Base-by-base conservation (phyloP, 352 stramenopile genomes). In the Phytophthora palmivora region DNA sequence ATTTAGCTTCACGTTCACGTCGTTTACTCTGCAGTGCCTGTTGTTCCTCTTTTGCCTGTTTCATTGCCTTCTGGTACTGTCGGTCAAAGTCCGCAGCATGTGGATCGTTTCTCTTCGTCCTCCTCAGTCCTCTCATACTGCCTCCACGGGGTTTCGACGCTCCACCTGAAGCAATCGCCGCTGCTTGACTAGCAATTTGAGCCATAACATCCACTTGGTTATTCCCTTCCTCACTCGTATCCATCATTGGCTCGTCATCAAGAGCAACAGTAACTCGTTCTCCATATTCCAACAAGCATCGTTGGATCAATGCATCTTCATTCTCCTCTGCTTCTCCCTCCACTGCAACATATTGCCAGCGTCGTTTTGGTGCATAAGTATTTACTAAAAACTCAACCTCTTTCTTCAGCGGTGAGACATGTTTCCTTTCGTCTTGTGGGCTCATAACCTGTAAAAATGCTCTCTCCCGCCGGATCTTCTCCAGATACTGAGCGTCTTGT, bases 231-330 rank as follows among this genome's bases (percentile, higher is more conserved):
- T 63, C 58, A 12, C 22, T 42, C 2, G 10, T 28, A 10, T 73
- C 47, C n/a, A 64, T 54, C 8, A 11, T 38, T 28, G 21, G n/a
- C 26, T 52, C 42, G 2, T 71, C 63, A 16, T 73, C 52, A 4
- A 62, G 28, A 8, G 56, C 43, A 18, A 73, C 37, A 48, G 62
- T 46, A 42, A 92, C 70, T 18, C 77, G 67, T 58, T 95, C 84
- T 49, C 86, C 86, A 56, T 92, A 95, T 54, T 95, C 86, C 10
- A 95, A 57, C 50, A 95, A 67, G 53, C 86, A 95, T n/a, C 76
- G 72, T 54, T 95, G 86, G 53, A 93, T 82, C 28, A 88, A 54
- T 28, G 75, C 82, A 55, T 95, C 82, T 26, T 95, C 86, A 10
- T 63, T 47, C 6, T 91, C 75, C 0, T 74, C 58, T 1, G 41